Evolutionary conservation across 1,139 yeast genomes (phyloP).

Genomic region (Zygoascus hellenicus): DNA sequence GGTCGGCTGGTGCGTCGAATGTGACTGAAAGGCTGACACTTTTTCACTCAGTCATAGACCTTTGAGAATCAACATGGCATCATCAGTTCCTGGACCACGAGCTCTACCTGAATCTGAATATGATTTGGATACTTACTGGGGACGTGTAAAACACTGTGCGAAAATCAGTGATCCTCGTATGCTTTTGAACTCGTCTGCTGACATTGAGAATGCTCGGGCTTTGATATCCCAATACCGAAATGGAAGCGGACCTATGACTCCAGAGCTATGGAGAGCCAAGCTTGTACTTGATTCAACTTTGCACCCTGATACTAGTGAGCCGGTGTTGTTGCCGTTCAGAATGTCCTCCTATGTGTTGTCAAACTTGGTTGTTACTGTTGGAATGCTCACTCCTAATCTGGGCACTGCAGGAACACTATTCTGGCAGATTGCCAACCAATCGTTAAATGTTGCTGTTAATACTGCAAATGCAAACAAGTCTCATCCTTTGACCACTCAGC

Average conservation of each 20-base stretch:
- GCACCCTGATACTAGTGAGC: constrained; percentile 94
- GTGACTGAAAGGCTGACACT: too few relatives aligned
- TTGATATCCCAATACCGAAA: constrained; percentile 66
- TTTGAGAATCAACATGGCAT: constrained; percentile 54
- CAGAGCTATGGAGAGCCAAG: constrained; percentile 87
- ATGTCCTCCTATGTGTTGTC: constrained; percentile 95
- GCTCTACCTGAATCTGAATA: constrained; percentile 71
- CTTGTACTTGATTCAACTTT: constrained; percentile 77
- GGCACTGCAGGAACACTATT: constrained; percentile 87
- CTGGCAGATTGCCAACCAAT: constrained; percentile 98
- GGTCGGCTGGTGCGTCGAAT: too few relatives aligned
- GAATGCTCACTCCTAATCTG: constrained; percentile 92
- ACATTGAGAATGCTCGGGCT: constrained; percentile 58
- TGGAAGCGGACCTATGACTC: constrained; percentile 63
- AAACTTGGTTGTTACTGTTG: constrained; percentile 89
- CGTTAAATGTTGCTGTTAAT: constrained; percentile 92
- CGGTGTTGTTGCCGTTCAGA: constrained; percentile 86
- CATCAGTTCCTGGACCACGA: constrained; percentile 76
- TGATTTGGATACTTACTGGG: constrained; percentile 80
- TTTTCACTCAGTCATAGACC: too few relatives aligned
- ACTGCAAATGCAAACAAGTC: constrained; percentile 95
- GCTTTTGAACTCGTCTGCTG: constrained; percentile 64
- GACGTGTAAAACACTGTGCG: constrained; percentile 90
- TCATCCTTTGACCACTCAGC: constrained; percentile 76
- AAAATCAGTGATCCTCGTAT: constrained; percentile 88